phyloP scores from a whole-genome alignment of 345 rosid genomes.

The Hibiscus trionum region DNA sequence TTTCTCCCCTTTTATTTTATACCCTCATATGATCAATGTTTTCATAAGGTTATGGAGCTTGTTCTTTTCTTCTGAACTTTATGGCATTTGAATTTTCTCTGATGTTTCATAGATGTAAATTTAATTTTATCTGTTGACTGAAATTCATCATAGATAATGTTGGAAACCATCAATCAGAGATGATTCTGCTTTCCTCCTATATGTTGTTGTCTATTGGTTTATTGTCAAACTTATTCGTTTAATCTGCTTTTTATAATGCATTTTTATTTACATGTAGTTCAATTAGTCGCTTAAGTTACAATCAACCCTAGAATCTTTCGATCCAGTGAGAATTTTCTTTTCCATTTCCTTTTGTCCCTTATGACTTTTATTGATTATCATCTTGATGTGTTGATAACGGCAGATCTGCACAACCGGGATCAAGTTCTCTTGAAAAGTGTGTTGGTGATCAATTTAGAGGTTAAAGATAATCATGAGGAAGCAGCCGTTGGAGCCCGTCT shows the following conservation, averaged over 20 bases:
- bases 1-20: background rate
- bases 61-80: background rate
- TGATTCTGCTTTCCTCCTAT: too few species aligned
- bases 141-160: too few species aligned
- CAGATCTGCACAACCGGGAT: constrained; percentile 85
- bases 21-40: background rate
- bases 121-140: too few species aligned
- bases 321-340: background rate
- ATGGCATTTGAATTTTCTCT: background rate
- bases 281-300: background rate
- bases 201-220: background rate
- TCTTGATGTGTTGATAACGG: constrained; percentile 3
- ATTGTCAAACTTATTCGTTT: too few species aligned
- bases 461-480: constrained; percentile 95
- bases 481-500: constrained; percentile 88
- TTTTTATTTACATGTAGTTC: background rate
- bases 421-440: constrained; percentile 61
- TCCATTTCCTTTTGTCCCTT: background rate
- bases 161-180: too few species aligned
- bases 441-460: constrained; percentile 87
- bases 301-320: background rate
- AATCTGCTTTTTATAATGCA: background rate
- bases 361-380: background rate
- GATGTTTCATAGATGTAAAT: background rate
- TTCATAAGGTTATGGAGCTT: background rate